Conservation (phyloP, 495 filamentous ascomycete species). For the Aspergillus saccharolyticus region DNA sequence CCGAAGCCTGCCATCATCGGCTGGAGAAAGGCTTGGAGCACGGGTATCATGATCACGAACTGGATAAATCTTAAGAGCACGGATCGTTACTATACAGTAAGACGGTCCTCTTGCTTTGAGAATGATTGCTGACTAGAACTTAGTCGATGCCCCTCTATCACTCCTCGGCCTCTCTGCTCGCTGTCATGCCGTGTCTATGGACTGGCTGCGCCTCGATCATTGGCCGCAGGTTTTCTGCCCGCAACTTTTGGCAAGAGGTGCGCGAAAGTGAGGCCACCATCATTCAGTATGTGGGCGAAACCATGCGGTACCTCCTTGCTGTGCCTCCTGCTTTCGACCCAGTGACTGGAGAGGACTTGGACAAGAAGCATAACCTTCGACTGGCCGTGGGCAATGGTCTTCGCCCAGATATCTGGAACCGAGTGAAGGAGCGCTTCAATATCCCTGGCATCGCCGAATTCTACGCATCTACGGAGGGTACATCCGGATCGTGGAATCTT, state of each 20-base stretch:
- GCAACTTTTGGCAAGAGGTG: slow-evolving; percentile 77
- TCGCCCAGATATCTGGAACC: slow-evolving; percentile 86
- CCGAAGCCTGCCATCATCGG: slow-evolving; percentile 85
- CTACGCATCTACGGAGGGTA: slow-evolving; percentile 84
- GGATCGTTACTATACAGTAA: slow-evolving; percentile 80
- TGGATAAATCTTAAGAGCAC: slow-evolving; percentile 52
- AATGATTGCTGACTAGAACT: slow-evolving; percentile 6
- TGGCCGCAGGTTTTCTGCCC: slow-evolving; percentile 76
- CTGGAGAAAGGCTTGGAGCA: slow-evolving; percentile 62
- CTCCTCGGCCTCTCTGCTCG: slow-evolving; percentile 71
- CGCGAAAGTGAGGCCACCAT: slow-evolving; percentile 67
- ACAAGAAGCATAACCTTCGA: slow-evolving; percentile 71
- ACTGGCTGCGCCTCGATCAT: slow-evolving; percentile 62
- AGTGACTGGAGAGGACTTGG: slow-evolving; percentile 63
- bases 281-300: slow-evolving; percentile 96
- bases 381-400: slow-evolving; percentile 90
- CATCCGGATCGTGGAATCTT: slow-evolving; percentile 66
- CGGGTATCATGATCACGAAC: slow-evolving; percentile 47
- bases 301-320: slow-evolving; percentile 81
- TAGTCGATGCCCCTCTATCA: slow-evolving; percentile 95
- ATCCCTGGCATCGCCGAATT: slow-evolving; percentile 81
- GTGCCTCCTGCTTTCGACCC: slow-evolving; percentile 60
- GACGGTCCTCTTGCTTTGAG: neutral
- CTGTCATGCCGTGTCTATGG: slow-evolving; percentile 55
- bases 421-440: slow-evolving; percentile 81